Percentiles rank a stretch among this genome's conserved stretches.
Evolutionary conservation across 164 flowering plant species (phyloP).

Genomic region (Vitis cinerea): DNA sequence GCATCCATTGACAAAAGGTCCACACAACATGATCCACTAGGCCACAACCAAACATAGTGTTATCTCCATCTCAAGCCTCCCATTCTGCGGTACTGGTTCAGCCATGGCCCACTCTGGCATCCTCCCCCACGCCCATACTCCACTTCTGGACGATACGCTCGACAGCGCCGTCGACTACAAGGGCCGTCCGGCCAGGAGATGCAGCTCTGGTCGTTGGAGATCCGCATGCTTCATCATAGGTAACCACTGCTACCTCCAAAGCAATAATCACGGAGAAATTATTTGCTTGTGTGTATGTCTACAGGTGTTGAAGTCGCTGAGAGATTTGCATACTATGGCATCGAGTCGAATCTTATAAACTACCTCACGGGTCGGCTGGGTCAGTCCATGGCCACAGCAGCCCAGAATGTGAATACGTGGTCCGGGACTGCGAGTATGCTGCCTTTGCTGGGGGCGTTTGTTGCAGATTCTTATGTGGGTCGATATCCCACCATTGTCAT

Average conservation of each 20-base stretch:
- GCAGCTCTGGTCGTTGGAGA: constrained; percentile 48
- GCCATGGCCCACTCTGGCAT: too few relatives aligned
- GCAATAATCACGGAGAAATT: too few relatives aligned
- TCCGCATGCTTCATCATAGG: constrained; percentile 52
- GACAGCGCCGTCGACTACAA: constrained; percentile 47
- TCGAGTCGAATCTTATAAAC: constrained; percentile 28
- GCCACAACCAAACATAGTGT: too few relatives aligned
- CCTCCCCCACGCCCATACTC: neutral
- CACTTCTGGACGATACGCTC: constrained; percentile 13
- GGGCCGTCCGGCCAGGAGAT: constrained; percentile 29
- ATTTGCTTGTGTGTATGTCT: too few relatives aligned
- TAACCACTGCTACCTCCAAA: neutral
- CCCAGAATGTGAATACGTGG: constrained; percentile 40
- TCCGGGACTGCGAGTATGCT: constrained; percentile 31
- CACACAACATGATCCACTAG: too few relatives aligned
- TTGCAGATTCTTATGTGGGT: constrained; percentile 46
- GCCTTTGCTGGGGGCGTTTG: constrained; percentile 36
- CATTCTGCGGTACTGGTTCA: too few relatives aligned
- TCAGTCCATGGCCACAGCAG: constrained; percentile 37
- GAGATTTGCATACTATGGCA: constrained; percentile 38
- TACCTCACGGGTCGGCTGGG: constrained; percentile 42
- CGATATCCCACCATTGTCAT: constrained; percentile 37
- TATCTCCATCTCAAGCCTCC: too few relatives aligned
- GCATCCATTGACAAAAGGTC: too few relatives aligned
- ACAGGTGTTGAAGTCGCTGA: constrained; percentile 40